phyloP scores from a whole-genome alignment of 805 yeast genomes.

The Metschnikowia noctiluminum region DNA sequence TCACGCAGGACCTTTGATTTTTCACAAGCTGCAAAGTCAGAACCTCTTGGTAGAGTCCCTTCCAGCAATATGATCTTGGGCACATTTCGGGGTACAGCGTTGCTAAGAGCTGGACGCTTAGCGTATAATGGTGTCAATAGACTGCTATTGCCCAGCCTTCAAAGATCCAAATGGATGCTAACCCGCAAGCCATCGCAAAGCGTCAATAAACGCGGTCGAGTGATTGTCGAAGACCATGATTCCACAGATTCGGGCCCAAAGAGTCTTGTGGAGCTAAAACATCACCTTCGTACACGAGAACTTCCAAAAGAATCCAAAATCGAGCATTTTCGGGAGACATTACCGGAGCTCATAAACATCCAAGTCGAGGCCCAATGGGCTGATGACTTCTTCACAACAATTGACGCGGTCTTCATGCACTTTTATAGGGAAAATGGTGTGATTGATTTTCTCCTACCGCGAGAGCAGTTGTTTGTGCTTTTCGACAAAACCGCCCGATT shows the following conservation, averaged over 20 bases:
- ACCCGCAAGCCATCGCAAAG: not conserved
- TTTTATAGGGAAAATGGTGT: slow-evolving; percentile 15
- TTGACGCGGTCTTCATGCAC: slow-evolving; percentile 23
- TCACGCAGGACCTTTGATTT: not conserved
- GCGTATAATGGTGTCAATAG: too few species aligned
- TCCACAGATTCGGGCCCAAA: not conserved
- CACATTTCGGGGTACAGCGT: not conserved
- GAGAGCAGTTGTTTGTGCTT: slow-evolving; percentile 13
- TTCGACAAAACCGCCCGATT: slow-evolving; percentile 19
- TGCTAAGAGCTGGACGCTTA: too few species aligned
- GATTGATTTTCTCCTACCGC: slow-evolving; percentile 3
- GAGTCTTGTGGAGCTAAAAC: slow-evolving; percentile 16
- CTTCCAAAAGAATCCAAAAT: slow-evolving; percentile 20
- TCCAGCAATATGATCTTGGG: not conserved
- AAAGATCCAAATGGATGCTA: slow-evolving; percentile 7
- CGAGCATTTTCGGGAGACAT: slow-evolving; percentile 19
- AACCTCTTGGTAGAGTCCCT: not conserved
- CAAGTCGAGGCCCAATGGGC: slow-evolving; percentile 8
- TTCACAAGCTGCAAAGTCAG: not conserved
- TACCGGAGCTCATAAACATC: slow-evolving; percentile 16
- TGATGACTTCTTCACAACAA: slow-evolving; percentile 14
- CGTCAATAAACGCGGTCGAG: not conserved
- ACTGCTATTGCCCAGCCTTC: not conserved
- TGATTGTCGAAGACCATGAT: slow-evolving; percentile 1
- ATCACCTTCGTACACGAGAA: slow-evolving; percentile 27